A percentile compares a stretch with the other conserved stretches of the same genome.
Evolutionary conservation across 179 eudicot genomes (phyloP).

Genomic region (Beta macrorhiza): DNA sequence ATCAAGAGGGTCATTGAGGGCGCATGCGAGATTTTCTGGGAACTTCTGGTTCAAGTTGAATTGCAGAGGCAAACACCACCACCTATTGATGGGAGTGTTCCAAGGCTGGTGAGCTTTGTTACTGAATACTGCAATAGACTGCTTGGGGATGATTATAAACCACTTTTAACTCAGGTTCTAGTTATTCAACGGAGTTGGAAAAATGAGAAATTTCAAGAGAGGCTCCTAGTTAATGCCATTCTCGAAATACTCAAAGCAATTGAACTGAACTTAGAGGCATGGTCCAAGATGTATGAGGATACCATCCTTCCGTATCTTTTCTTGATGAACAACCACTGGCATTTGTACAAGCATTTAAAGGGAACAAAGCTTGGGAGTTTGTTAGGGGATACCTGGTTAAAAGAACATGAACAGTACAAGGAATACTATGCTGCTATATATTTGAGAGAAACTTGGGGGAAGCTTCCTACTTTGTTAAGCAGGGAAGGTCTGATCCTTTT

Average conservation of each 20-base stretch:
- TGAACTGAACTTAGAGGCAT: conserved; percentile 73
- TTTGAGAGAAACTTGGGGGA: conserved; percentile 89
- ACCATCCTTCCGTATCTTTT: conserved; percentile 49
- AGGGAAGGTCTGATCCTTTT: conserved; percentile 92
- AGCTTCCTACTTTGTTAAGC: conserved; percentile 80
- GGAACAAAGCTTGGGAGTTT: conserved; percentile 79
- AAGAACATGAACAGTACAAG: conserved; percentile 76
- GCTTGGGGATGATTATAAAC: conserved; percentile 86
- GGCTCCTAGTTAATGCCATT: conserved; percentile 69
- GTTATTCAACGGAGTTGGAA: conserved; percentile 98
- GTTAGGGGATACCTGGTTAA: conserved; percentile 82
- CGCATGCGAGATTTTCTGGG: conserved; percentile 93
- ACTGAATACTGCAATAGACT: conserved; percentile 87
- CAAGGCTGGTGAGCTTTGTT: conserved; percentile 75
- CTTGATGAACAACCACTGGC: conserved; percentile 98
- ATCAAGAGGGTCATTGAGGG: conserved; percentile 85
- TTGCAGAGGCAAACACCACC: conserved; percentile 92
- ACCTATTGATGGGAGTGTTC: conserved; percentile 84
- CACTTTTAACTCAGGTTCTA: conserved; percentile 78
- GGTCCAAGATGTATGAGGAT: conserved; percentile 85
- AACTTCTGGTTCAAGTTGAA: conserved; percentile 85
- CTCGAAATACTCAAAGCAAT: conserved; percentile 73
- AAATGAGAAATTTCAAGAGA: conserved; percentile 88
- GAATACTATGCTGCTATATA: conserved; percentile 55
- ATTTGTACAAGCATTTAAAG: conserved; percentile 75